Conservation (phyloP, 345 rosid genomes). For the Lepidium sativum region DNA sequence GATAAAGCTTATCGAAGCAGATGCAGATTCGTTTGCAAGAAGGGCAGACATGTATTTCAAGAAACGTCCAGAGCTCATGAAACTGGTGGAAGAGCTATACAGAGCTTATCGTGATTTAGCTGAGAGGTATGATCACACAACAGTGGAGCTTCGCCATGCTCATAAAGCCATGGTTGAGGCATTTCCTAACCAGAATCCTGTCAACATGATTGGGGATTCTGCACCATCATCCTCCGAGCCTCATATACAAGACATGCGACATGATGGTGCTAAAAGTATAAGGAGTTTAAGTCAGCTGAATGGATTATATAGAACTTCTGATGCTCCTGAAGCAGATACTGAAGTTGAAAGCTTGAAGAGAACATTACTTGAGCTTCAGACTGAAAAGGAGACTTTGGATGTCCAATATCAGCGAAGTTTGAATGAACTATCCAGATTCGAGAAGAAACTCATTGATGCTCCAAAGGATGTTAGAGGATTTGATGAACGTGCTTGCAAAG, state of each 20-base stretch:
- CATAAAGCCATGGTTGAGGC: constrained; percentile 84
- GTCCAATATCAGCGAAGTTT: constrained; percentile 56
- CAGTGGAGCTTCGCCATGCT: constrained; percentile 77
- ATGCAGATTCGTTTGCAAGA: constrained; percentile 98
- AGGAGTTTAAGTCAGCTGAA: constrained; percentile 51
- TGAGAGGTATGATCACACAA: constrained; percentile 94
- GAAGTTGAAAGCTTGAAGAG: constrained; percentile 55
- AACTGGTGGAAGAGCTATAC: constrained; percentile 92
- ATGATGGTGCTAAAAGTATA: constrained; percentile 27
- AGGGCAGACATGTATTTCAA: constrained; percentile 98
- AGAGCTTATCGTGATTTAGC: constrained; percentile 98
- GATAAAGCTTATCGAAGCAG: constrained; percentile 98
- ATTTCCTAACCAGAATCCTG: constrained; percentile 79
- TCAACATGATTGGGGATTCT: constrained; percentile 48
- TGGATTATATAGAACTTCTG: constrained; percentile 23
- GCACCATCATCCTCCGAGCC: constrained; percentile 44
- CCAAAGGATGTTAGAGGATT: constrained; percentile 50
- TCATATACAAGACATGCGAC: constrained; percentile 31
- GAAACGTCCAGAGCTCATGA: constrained; percentile 98
- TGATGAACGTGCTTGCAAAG: constrained; percentile 65
- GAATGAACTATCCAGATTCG: constrained; percentile 54
- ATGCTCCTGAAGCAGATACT: constrained; percentile 37
- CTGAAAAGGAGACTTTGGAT: constrained; percentile 59
- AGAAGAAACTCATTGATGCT: constrained; percentile 51
- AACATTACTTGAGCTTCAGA: constrained; percentile 55